Base-by-base conservation (phyloP, 2,329 filamentous ascomycete species). In the Monosporascus sp. region DNA sequence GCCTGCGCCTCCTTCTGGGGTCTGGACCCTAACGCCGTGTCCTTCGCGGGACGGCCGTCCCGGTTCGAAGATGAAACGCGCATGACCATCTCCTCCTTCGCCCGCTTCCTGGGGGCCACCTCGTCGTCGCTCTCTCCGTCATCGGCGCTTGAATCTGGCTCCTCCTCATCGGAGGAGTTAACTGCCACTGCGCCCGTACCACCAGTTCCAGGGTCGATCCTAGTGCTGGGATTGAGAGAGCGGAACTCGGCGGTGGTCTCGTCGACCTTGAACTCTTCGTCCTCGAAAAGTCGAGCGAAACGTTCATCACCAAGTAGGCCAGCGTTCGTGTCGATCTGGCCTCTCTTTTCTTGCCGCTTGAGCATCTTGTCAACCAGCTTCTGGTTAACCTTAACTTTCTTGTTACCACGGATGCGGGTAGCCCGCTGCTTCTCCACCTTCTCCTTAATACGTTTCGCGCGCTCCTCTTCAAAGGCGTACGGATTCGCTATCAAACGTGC, bases 381-480 rank as follows among this genome's bases (percentile, higher is more conserved):
- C 66, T 91, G 85, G 70, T 99, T 99, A 74, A 99, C 91, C 79
- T 97, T 97, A 77, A 95, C 88, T 79, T 96, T 97, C 77, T 96
- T 97, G 72, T 86, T 90, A 59, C 93, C 92, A 62, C 94, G 84
- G 65, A 99, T 97, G 61, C 94, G 83, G 69, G 87, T 95, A 66
- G 94, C 90, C n/a, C 94, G 85, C 73, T 97, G 92, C 74, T 97
- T 96, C 67, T 96, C 90, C 58, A 99, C 90, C 79, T 93, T 96
- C 67, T 96, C 90, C 71, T 93, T 90, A 62, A 99, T 85, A 60
- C 88, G 86, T 78, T 96, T 97, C 56, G 87, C 86, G 53, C 91
- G 83, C 70, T 97, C 90, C 65, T 97, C 90, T 67, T 97, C 90
- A 80, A 89, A 96, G 50, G 95, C 82, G 67, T 95, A 95, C 0